Evolutionary conservation across 305 asterid species (phyloP), one percentile per base, ranked within the genome.

Genomic region (Fraxinus velutina): DNA sequence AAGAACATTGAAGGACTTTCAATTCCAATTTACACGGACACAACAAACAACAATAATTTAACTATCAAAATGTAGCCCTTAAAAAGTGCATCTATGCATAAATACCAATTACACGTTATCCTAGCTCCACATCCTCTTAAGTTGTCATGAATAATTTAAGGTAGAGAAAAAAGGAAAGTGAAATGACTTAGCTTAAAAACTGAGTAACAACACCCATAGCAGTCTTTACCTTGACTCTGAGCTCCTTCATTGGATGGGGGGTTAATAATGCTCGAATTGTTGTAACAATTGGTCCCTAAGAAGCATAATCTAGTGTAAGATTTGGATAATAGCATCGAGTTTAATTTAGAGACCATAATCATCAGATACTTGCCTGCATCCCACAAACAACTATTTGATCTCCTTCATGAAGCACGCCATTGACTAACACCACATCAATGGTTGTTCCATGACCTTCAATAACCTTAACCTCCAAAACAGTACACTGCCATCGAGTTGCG

Each of bases 221-320:
- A 73, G 37, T 15, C 73, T 75, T 86, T 82, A 94, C 98, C 99
- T 96, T 96, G 80, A 96, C 98, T 68, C 98, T 91, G 77, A 96
- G 98, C 90, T 96, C 99, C 91, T 91, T 94, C 99, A 96, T 94
- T n/a, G 99, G 99, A 87, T 96, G 99, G 80, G 99, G 98, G 4
- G 99, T 96, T 79, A 96, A 81, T 84, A 96, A 85, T 6, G 99
- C 98, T 89, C 98, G 93, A 83, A 96, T 96, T 30, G 90, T 78
- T 84, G 99, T 86, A 77, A 89, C 92, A 83, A 96, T 92, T 73
- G 99, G 99, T 77, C 93, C 98, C 99, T 93, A 75, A 4, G 9
- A 78, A 72, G 36, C 78, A 34, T 79, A 60, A 66, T 12, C 27
- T 4, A 72, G 77, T 44, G 84, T 50, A 78, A 85, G 83, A 79